These are phyloP conservation scores for Jamesozyma piceae DNA, from an alignment of 805 yeast genomes.

Conservation along the genomic window DNA sequence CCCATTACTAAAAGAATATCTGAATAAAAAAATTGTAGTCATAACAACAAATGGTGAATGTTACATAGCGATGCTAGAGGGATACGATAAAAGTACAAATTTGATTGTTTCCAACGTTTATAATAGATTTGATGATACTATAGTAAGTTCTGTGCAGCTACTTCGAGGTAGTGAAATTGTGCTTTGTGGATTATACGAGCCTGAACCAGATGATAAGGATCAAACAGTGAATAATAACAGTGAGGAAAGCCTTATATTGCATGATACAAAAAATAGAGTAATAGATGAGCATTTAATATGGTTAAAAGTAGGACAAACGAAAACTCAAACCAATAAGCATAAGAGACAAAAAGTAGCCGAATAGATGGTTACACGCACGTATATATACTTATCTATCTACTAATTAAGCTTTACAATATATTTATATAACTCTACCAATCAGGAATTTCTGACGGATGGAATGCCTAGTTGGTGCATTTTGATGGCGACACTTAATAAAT, in stretches of 20 bases:
- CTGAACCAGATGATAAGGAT: constrained; percentile 4
- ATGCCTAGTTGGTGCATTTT: constrained; percentile 70
- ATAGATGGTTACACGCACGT: no score
- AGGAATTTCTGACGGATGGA: background rate
- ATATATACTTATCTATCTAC: no score
- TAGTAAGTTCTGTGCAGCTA: constrained; percentile 13
- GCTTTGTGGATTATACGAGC: constrained; percentile 22
- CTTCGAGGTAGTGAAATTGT: constrained; percentile 29
- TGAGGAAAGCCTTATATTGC: constrained; percentile 14
- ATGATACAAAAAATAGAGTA: constrained; percentile 20
- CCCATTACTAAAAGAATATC: constrained; percentile 25
- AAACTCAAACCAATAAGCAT: background rate
- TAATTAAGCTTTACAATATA: no score
- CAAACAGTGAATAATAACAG: background rate
- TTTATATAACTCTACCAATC: background rate
- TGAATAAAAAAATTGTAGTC: constrained; percentile 41
- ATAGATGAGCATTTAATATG: constrained; percentile 23
- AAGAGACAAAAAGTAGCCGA: constrained; percentile 1
- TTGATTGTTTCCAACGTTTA: constrained; percentile 42
- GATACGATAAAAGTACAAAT: constrained; percentile 60
- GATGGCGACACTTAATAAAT: constrained; percentile 73
- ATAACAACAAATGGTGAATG: constrained; percentile 50
- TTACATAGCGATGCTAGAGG: constrained; percentile 41
- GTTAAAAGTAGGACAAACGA: constrained; percentile 16
- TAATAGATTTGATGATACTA: constrained; percentile 43